Conservation (phyloP, 78 protist species). For the Dictyostelium discoideum region DNA sequence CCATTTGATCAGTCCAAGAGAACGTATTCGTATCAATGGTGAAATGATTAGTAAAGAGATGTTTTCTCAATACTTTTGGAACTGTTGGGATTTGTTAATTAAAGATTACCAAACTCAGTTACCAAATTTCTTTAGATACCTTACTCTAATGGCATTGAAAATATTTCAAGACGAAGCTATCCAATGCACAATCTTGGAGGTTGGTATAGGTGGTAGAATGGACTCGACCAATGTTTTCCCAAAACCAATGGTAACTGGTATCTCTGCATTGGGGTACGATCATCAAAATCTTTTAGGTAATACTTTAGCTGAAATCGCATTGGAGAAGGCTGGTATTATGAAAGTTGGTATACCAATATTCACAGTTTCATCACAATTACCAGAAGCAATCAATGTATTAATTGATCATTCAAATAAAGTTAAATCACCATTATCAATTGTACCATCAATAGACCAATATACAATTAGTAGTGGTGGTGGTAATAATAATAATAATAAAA, state of each 20-base stretch:
- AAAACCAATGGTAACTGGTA: slow-evolving; percentile 84
- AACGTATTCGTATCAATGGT: slow-evolving; percentile 91
- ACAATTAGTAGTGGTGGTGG: not conserved
- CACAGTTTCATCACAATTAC: slow-evolving; percentile 48
- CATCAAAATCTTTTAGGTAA: slow-evolving; percentile 87
- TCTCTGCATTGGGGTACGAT: slow-evolving; percentile 87
- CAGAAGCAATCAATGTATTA: slow-evolving; percentile 78
- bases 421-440: slow-evolving; percentile 9
- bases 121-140: slow-evolving; percentile 79
- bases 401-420: not conserved
- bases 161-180: slow-evolving; percentile 71
- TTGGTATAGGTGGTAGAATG: slow-evolving; percentile 91
- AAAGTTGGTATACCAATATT: slow-evolving; percentile 72
- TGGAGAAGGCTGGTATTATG: slow-evolving; percentile 92
- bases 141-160: slow-evolving; percentile 84
- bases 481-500: not conserved
- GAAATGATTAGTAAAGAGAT: slow-evolving; percentile 67
- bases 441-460: slow-evolving; percentile 1
- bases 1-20: slow-evolving; percentile 88
- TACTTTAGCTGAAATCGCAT: slow-evolving; percentile 87
- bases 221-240: slow-evolving; percentile 88
- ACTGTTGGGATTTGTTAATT: slow-evolving; percentile 62
- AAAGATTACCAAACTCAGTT: not conserved
- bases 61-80: slow-evolving; percentile 82
- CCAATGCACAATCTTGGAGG: slow-evolving; percentile 89